Evolutionary conservation across 139 green algal species (phyloP), one percentile per base, ranked within the genome.

Genomic region (Coccomyxa sp.): DNA sequence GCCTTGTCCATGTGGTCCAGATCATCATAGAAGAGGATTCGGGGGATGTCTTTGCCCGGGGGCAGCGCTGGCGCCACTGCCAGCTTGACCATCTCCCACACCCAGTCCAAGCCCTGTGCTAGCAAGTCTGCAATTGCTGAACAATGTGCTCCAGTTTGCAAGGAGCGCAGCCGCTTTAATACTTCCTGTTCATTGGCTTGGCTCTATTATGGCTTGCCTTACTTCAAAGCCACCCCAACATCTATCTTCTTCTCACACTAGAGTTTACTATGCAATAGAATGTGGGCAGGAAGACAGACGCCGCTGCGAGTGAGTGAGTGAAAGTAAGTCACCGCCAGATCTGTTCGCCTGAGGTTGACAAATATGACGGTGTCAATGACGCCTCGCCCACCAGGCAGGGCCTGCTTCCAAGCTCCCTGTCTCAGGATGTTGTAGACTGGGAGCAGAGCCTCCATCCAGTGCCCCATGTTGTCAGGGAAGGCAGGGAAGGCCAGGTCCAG

Each of bases 401-500:
- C 21, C 30, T 77, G 59, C 21, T 13, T 66, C 63, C 63, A 71
- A 21, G 27, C 23, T n/a, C 14, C 23, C 71, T 77, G 71, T 32
- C 38, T 58, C 16, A 97, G 87, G 12, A 85, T 76, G 23, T 76
- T 91, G 82, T 90, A 93, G 11, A 91, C 59, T 9, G 93, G 91
- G 30, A 92, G 76, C 82, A 96, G 87, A 25, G 92, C 76, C 87
- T 97, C 93, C 4, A 87, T 84, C 93, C 93, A 97, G 85, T 95
- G 91, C 3, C 93, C 94, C 67, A 95, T 82, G 86, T 96, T 93
- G 74, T 94, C 87, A 0, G 90, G 84, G 80, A 90, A 93, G 25
- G 88, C 86, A 14, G 90, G 85, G 84, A 95, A 95, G 10, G 92
- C 89, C 60, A 94, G 92, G 85, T 96, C 92, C 3, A 97, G 60